Percentiles rank a stretch among this genome's conserved stretches.
phyloP scores from a whole-genome alignment of 1,284 basidiomycete species.

The Pholiota adiposa region DNA sequence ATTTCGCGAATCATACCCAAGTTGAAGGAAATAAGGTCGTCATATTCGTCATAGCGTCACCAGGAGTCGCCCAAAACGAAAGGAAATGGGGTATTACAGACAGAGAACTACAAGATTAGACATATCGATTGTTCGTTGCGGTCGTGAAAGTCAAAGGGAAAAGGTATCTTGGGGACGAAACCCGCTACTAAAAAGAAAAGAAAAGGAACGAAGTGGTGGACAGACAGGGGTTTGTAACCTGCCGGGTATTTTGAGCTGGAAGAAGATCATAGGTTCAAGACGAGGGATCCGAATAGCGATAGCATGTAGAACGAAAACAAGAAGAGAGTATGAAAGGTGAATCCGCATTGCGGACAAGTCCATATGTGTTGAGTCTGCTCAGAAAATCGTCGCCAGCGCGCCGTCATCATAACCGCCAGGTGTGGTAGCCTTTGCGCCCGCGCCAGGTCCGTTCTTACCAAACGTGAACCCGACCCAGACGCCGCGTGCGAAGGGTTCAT shows the following conservation, averaged over 20 bases:
- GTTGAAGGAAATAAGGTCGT: no score
- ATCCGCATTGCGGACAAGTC: background rate
- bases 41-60: background rate
- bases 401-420: conserved; percentile 49
- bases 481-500: conserved; percentile 73
- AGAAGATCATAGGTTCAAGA: background rate
- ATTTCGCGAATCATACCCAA: no score
- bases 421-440: conserved; percentile 39
- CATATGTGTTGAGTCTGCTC: no score
- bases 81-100: background rate
- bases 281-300: background rate
- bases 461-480: conserved; percentile 99
- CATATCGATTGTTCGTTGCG: background rate
- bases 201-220: background rate
- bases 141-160: background rate
- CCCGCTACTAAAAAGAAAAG: background rate
- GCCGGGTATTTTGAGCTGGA: background rate
- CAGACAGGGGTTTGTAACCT: no score
- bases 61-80: background rate
- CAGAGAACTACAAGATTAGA: background rate
- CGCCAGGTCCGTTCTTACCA: conserved; percentile 80
- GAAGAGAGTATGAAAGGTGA: background rate
- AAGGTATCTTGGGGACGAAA: background rate
- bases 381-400: conserved; percentile 73
- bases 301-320: background rate